Conservation (phyloP, 768 basidiomycete genomes). For the Lactifluus volemus region DNA sequence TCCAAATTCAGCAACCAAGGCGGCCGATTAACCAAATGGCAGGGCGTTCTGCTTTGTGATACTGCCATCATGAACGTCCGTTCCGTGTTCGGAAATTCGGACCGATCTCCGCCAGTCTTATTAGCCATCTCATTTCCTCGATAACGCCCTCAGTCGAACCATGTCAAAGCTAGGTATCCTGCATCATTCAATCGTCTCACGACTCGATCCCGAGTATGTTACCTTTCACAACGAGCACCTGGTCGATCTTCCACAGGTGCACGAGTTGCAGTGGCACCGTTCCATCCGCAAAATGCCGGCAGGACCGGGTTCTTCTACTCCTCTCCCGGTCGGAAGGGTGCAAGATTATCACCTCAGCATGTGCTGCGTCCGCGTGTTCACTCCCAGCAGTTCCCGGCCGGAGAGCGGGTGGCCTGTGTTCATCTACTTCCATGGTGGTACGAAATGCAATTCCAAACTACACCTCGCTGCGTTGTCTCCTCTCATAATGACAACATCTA, state of each 20-base stretch:
- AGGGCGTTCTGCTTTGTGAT: conserved; percentile 41
- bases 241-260: conserved; percentile 38
- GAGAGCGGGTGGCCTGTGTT: conserved; percentile 60
- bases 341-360: conserved; percentile 45
- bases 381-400: conserved; percentile 45
- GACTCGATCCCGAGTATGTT: conserved; percentile 59
- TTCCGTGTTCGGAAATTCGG: background rate
- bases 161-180: conserved; percentile 38
- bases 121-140: no score
- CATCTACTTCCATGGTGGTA: conserved; percentile 69
- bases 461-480: background rate
- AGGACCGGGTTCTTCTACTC: conserved; percentile 48
- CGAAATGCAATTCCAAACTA: conserved; percentile 10
- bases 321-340: conserved; percentile 46
- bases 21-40: conserved; percentile 37
- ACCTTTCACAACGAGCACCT: conserved; percentile 49
- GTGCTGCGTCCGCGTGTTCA: conserved; percentile 53
- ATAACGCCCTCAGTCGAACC: background rate
- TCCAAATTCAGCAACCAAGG: conserved; percentile 47
- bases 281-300: conserved; percentile 41
- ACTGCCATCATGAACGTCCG: no score
- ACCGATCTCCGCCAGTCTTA: background rate
- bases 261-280: conserved; percentile 56
- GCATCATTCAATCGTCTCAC: conserved; percentile 48
- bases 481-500: conserved; percentile 20